A percentile compares a stretch with the other conserved stretches of the same genome.
These are phyloP conservation scores for Neonectria ditissima DNA, from an alignment of 2,329 filamentous ascomycete species.

Conservation along the genomic window DNA sequence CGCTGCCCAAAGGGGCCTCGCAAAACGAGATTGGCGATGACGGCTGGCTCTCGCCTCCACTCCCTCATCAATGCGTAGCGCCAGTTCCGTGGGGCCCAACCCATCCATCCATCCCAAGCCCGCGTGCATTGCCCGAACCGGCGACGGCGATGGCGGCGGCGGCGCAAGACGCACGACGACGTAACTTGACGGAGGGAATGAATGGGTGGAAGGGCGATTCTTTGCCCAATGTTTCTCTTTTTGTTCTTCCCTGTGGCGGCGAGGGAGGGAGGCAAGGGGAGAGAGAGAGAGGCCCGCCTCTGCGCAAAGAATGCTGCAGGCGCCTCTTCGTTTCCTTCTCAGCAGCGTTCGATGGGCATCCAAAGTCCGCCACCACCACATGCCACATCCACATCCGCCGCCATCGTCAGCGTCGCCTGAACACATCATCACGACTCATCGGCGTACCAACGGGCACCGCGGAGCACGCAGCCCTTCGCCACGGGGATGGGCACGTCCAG, in stretches of 20 bases:
- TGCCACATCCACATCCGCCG: slow-evolving; percentile 3
- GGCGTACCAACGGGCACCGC: slow-evolving; percentile 5
- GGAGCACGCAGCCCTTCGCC: slow-evolving; percentile 18
- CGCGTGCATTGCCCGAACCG: slow-evolving; percentile 16
- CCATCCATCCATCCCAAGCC: slow-evolving; percentile 10
- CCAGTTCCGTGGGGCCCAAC: slow-evolving; percentile 12
- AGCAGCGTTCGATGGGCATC: slow-evolving; percentile 8
- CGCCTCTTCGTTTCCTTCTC: slow-evolving; percentile 7
- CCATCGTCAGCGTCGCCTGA: slow-evolving; percentile 9
- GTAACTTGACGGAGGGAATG: background rate
- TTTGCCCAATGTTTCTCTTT: background rate
- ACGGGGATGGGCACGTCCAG: slow-evolving; percentile 9
- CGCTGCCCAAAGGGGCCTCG: slow-evolving; percentile 19
- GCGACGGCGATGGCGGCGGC: slow-evolving; percentile 21
- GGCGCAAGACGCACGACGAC: slow-evolving; percentile 19
- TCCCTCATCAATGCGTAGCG: background rate
- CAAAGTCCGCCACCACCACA: slow-evolving; percentile 20
- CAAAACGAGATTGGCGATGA: slow-evolving; percentile 29
- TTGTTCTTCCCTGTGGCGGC: background rate
- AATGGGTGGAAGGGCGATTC: background rate
- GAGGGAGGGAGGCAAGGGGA: background rate
- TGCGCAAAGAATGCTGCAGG: background rate
- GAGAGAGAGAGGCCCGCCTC: background rate
- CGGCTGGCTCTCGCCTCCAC: slow-evolving; percentile 17
- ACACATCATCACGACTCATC: slow-evolving; percentile 16